Conservation (phyloP, 768 basidiomycete genomes). For the Kwoniella sp. region DNA sequence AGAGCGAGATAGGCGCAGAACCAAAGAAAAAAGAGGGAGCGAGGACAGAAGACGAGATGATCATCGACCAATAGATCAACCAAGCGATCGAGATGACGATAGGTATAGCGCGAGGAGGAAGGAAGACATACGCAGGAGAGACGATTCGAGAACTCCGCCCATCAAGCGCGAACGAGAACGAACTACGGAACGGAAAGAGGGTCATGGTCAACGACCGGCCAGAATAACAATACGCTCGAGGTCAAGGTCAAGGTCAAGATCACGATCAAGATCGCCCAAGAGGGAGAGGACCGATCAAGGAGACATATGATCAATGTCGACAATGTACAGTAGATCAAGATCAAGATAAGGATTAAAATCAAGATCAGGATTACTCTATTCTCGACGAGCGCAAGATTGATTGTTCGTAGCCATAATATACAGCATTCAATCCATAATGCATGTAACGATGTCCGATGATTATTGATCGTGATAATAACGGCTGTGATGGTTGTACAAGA, state of each 20-base stretch:
- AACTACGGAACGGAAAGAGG: neutral
- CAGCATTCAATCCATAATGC: neutral
- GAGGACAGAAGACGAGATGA: slow-evolving; percentile 5
- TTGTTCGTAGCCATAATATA: too few species aligned
- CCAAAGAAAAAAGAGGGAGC: neutral
- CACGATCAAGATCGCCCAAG: slow-evolving; percentile 20
- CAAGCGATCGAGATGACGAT: neutral
- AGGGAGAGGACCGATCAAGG: neutral
- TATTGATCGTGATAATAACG: too few species aligned
- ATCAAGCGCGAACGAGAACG: slow-evolving; percentile 13
- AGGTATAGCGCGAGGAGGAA: too few species aligned
- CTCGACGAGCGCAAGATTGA: neutral
- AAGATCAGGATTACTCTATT: too few species aligned
- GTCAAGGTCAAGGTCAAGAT: slow-evolving; percentile 10
- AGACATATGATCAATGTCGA: too few species aligned
- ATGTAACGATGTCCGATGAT: neutral
- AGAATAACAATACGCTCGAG: neutral
- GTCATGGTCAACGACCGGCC: neutral
- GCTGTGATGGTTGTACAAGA: too few species aligned
- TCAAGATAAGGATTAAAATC: too few species aligned
- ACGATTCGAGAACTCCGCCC: slow-evolving; percentile 20
- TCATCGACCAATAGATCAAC: neutral
- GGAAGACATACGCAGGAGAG: neutral
- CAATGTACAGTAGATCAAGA: too few species aligned
- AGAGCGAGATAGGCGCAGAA: slow-evolving; percentile 6